A percentile compares a stretch with the other conserved stretches of the same genome.
Evolutionary conservation across 805 yeast species (phyloP).

Genomic region (Candida ovalis): DNA sequence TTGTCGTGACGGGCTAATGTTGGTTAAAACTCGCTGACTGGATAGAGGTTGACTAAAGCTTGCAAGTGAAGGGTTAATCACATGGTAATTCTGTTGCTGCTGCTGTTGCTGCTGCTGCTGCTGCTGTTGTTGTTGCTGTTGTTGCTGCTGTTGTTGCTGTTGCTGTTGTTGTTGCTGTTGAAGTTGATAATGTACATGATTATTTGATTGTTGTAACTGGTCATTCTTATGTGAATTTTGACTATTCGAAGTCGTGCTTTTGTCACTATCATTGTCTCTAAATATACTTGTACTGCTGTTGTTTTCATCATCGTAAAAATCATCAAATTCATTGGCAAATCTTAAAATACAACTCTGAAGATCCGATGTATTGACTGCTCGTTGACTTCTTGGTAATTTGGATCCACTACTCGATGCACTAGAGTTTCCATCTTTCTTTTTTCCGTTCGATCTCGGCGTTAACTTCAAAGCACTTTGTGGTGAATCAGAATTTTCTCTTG

Average conservation of each 20-base stretch:
- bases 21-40: not conserved
- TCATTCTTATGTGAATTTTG: not conserved
- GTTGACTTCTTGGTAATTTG: conserved; percentile 20
- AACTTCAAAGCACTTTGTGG: conserved; percentile 8
- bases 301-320: conserved; percentile 26
- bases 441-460: conserved; percentile 14
- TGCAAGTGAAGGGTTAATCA: too few species aligned
- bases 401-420: conserved; percentile 13
- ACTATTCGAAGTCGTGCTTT: conserved; percentile 3
- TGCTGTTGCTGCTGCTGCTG: not conserved
- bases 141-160: not conserved
- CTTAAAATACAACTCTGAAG: conserved; percentile 37
- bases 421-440: conserved; percentile 6
- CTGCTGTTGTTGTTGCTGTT: conserved; percentile 1
- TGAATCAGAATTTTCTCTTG: conserved; percentile 2
- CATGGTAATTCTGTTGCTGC: not conserved
- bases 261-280: conserved; percentile 17
- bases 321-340: conserved; percentile 41
- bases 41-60: conserved; percentile 1
- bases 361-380: conserved; percentile 36
- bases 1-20: not conserved
- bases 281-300: conserved; percentile 27
- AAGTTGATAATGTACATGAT: not conserved
- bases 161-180: conserved; percentile 2
- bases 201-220: not conserved